phyloP scores from a whole-genome alignment of 2,329 filamentous ascomycete species.

The Scedosporium apiospermum region DNA sequence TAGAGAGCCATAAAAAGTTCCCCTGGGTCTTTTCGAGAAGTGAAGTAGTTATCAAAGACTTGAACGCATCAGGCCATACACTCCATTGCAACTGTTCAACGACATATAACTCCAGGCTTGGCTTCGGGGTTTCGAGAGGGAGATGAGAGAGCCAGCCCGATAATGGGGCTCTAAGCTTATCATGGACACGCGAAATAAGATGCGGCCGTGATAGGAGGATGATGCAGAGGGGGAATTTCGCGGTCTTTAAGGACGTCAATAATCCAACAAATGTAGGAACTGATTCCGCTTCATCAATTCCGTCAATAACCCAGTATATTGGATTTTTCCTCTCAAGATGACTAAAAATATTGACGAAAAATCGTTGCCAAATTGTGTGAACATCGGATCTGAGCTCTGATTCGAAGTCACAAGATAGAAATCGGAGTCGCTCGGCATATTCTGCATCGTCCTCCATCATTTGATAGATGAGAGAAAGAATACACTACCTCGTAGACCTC shows the following conservation, averaged over 20 bases:
- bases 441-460: not conserved
- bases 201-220: not conserved
- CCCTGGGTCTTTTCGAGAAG: not conserved
- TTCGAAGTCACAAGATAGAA: not conserved
- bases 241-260: not conserved
- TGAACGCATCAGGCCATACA: not conserved
- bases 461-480: not conserved
- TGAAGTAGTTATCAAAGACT: not conserved
- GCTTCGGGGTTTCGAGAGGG: not conserved
- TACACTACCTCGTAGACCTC: not conserved
- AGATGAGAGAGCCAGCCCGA: not conserved
- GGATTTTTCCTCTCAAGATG: not conserved
- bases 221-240: not conserved
- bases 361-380: not conserved
- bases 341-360: not conserved
- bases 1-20: constrained; percentile 1
- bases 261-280: not conserved
- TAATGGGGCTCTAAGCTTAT: not conserved
- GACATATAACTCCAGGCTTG: not conserved
- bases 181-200: not conserved
- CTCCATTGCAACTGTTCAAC: not conserved
- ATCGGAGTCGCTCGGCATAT: not conserved
- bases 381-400: not conserved
- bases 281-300: not conserved
- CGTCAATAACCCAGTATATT: not conserved